Evolutionary conservation across 1,284 basidiomycete genomes (phyloP).

Genomic region (Laetiporus sulphureus): DNA sequence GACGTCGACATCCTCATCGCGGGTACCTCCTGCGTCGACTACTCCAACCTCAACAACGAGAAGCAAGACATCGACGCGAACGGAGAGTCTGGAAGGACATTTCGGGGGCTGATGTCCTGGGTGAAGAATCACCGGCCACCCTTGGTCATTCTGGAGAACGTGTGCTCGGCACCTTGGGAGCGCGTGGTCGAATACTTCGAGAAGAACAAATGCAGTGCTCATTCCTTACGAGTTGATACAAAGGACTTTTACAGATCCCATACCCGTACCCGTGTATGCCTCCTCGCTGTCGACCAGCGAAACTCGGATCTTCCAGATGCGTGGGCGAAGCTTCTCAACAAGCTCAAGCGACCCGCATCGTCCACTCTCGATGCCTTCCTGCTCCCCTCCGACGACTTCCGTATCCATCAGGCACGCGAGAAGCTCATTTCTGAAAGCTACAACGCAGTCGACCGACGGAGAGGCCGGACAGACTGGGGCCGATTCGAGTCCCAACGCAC

Average conservation of each 20-base stretch:
- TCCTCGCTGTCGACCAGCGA: slow-evolving; percentile 69
- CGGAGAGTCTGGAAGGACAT: slow-evolving; percentile 86
- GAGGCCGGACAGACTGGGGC: slow-evolving; percentile 83
- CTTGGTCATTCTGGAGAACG: slow-evolving; percentile 91
- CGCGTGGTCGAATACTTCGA: slow-evolving; percentile 74
- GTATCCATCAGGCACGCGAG: slow-evolving; percentile 84
- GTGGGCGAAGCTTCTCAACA: slow-evolving; percentile 68
- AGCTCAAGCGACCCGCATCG: slow-evolving; percentile 79
- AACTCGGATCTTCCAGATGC: slow-evolving; percentile 55
- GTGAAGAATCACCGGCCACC: slow-evolving; percentile 83
- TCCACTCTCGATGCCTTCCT: slow-evolving; percentile 89
- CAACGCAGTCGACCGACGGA: slow-evolving; percentile 51
- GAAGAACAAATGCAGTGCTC: slow-evolving; percentile 73
- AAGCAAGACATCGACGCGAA: slow-evolving; percentile 85
- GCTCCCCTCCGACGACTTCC: slow-evolving; percentile 82
- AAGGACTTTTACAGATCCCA: slow-evolving; percentile 95
- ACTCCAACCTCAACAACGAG: slow-evolving; percentile 90
- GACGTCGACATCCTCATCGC: slow-evolving; percentile 89
- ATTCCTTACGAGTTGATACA: slow-evolving; percentile 75
- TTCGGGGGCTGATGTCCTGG: slow-evolving; percentile 91
- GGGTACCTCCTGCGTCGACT: slow-evolving; percentile 95
- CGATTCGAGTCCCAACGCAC: slow-evolving; percentile 89
- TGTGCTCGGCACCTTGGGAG: slow-evolving; percentile 87
- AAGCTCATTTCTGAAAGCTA: slow-evolving; percentile 70
- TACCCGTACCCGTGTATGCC: slow-evolving; percentile 85